These are phyloP conservation scores for Harringtonia lauricola DNA, from an alignment of 2,329 filamentous ascomycete genomes.

Conservation along the genomic window DNA sequence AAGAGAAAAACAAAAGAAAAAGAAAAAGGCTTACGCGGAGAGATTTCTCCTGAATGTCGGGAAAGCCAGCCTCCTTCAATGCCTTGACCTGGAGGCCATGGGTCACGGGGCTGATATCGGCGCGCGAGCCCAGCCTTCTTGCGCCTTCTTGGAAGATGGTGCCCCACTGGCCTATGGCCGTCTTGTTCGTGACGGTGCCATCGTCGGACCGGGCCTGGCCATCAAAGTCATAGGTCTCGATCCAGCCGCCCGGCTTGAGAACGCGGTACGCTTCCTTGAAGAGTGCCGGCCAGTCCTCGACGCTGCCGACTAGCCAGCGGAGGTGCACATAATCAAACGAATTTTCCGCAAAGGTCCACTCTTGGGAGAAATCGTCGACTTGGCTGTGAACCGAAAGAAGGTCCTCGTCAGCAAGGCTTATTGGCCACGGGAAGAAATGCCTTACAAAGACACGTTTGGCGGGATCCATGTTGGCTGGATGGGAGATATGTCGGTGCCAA, in stretches of 20 bases:
- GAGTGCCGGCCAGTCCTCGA: conserved; percentile 39
- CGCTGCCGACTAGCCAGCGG: conserved; percentile 38
- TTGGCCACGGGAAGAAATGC: no score
- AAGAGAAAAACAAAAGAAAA: no score
- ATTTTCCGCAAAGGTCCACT: conserved; percentile 32
- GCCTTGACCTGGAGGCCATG: background rate
- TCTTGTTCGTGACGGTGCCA: conserved; percentile 10
- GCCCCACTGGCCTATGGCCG: conserved; percentile 15
- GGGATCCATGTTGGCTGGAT: conserved; percentile 47
- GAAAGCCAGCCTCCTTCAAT: background rate
- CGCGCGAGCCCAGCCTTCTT: background rate
- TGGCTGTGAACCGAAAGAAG: conserved; percentile 17
- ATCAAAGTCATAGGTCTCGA: conserved; percentile 14
- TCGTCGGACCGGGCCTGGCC: conserved; percentile 15
- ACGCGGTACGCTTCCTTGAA: conserved; percentile 35
- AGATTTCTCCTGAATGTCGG: background rate
- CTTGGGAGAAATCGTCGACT: conserved; percentile 48
- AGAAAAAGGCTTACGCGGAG: background rate
- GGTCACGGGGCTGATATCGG: background rate
- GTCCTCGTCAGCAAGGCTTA: no score
- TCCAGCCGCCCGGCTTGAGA: conserved; percentile 39
- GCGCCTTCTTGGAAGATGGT: conserved; percentile 1
- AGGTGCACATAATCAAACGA: conserved; percentile 45
- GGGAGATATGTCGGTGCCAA: conserved; percentile 44
- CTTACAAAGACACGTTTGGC: conserved; percentile 35